A percentile compares a stretch with the other conserved stretches of the same genome.
These are phyloP conservation scores for Calocybe gambosa DNA, from an alignment of 1,284 basidiomycete genomes.

Conservation along the genomic window DNA sequence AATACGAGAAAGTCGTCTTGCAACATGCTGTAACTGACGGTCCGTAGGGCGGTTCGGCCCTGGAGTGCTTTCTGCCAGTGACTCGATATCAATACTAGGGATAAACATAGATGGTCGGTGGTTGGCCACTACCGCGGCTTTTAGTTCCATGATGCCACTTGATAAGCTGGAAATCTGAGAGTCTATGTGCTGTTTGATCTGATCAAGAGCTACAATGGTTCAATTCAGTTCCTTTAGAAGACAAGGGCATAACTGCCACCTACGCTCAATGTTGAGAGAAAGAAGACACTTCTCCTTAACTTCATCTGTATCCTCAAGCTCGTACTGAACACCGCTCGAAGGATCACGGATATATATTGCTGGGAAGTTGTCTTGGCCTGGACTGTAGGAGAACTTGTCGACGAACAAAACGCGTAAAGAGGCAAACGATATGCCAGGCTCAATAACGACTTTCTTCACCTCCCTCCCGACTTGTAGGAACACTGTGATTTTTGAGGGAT, in stretches of 20 bases:
- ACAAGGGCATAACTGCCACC: constrained; percentile 28
- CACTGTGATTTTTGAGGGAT: constrained; percentile 50
- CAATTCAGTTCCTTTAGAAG: constrained; percentile 2
- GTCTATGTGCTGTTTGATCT: constrained; percentile 98
- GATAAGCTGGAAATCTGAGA: constrained; percentile 80
- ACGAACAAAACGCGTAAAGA: constrained; percentile 85
- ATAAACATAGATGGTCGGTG: constrained; percentile 40
- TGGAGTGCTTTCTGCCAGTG: constrained; percentile 55
- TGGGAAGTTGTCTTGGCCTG: constrained; percentile 90
- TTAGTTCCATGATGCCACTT: constrained; percentile 90
- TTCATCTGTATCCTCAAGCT: constrained; percentile 94
- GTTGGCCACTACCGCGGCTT: constrained; percentile 48
- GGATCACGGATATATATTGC: constrained; percentile 94
- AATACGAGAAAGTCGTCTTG: constrained; percentile 62
- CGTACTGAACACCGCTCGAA: constrained; percentile 88
- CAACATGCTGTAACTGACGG: constrained; percentile 63
- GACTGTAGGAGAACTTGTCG: constrained; percentile 93
- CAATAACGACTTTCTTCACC: constrained; percentile 82
- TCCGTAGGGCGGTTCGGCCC: constrained; percentile 63
- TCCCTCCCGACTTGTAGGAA: constrained; percentile 91
- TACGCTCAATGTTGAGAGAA: constrained; percentile 95
- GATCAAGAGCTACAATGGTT: constrained; percentile 76
- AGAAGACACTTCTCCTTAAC: constrained; percentile 84
- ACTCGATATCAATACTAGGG: constrained; percentile 43
- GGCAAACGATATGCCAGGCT: constrained; percentile 65